Conservation (phyloP, 495 filamentous ascomycete genomes). For the Neurospora sp. region DNA sequence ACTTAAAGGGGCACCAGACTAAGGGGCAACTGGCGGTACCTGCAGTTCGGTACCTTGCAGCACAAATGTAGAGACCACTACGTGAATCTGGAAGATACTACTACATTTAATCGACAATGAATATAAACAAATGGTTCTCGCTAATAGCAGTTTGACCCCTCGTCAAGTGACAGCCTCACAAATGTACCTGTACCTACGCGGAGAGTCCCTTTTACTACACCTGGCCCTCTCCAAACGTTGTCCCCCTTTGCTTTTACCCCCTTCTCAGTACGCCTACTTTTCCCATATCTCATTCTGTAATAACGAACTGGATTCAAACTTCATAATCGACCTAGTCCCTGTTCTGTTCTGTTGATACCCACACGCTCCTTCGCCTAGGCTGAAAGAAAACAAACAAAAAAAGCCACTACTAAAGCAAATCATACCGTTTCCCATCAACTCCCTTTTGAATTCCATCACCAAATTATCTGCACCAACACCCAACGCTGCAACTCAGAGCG, state of each 20-base stretch:
- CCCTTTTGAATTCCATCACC: neutral
- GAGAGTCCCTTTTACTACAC: neutral
- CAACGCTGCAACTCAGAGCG: neutral
- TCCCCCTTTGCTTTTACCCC: neutral
- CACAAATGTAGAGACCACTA: neutral
- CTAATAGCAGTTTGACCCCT: neutral
- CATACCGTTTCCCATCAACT: neutral
- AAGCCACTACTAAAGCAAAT: neutral
- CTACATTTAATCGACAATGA: neutral
- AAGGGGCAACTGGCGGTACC: neutral
- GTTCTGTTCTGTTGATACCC: neutral
- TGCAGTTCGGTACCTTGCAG: neutral
- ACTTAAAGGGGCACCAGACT: neutral
- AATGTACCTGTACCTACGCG: neutral
- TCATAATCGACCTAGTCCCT: neutral
- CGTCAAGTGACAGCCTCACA: neutral
- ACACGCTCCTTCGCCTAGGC: neutral
- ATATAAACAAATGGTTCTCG: neutral
- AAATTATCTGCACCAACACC: neutral
- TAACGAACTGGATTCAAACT: neutral
- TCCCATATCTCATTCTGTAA: neutral
- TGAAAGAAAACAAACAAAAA: neutral
- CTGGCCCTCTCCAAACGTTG: neutral
- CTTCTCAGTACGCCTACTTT: neutral
- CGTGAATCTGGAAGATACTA: too few relatives aligned